phyloP scores from a whole-genome alignment of 768 basidiomycete species.

The Boletellus ananas region DNA sequence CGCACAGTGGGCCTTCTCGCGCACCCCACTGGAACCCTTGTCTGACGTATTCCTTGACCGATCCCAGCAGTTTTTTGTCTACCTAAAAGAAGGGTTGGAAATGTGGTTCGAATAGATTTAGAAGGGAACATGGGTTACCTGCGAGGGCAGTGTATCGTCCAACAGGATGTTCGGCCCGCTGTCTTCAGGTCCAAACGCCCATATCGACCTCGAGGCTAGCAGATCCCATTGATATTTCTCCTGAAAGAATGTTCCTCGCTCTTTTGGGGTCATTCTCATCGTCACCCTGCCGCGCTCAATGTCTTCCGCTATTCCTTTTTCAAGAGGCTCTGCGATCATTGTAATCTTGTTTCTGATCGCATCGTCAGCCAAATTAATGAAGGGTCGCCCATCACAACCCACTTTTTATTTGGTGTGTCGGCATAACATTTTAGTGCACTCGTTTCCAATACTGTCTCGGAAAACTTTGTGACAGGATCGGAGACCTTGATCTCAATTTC shows the following conservation, averaged over 20 bases:
- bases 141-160: conserved; percentile 94
- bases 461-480: conserved; percentile 97
- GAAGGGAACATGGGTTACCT: conserved; percentile 44
- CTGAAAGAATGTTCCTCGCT: conserved; percentile 93
- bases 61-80: conserved; percentile 87
- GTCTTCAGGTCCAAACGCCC: conserved; percentile 99
- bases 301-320: conserved; percentile 93
- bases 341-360: conserved; percentile 86
- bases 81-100: conserved; percentile 44
- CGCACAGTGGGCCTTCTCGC: conserved; percentile 94
- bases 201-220: conserved; percentile 95
- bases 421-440: conserved; percentile 98
- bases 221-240: conserved; percentile 98
- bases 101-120: neutral
- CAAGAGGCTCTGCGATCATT: conserved; percentile 98
- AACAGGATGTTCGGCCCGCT: conserved; percentile 89
- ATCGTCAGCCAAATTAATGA: conserved; percentile 12
- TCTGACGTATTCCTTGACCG: conserved; percentile 92
- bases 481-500: conserved; percentile 99
- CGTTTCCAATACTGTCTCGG: conserved; percentile 97
- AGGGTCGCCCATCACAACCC: conserved; percentile 26
- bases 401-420: conserved; percentile 99
- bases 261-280: conserved; percentile 94
- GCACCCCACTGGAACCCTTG: conserved; percentile 99
- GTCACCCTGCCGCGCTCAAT: conserved; percentile 90